phyloP scores from a whole-genome alignment of 1,139 yeast species.

The Candida sojae region DNA sequence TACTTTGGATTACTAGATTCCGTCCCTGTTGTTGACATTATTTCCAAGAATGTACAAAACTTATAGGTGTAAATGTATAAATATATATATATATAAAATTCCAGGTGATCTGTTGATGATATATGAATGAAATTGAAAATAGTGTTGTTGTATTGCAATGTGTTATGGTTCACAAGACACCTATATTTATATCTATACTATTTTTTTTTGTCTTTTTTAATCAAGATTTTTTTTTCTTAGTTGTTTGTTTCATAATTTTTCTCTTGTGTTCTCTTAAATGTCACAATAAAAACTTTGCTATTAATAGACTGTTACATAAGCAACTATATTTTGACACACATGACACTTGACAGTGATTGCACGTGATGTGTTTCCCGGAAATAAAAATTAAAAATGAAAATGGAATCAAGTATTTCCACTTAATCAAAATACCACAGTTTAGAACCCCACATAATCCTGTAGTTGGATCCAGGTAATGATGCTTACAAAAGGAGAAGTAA shows the following conservation, averaged over 20 bases:
- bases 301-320: background rate
- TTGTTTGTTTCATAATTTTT: conserved; percentile 1
- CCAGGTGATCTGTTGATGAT: background rate
- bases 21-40: background rate
- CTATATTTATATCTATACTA: background rate
- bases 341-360: background rate
- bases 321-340: background rate
- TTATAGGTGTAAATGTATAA: background rate
- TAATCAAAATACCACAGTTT: no score
- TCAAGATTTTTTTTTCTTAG: background rate
- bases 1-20: background rate
- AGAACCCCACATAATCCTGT: no score
- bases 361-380: no score
- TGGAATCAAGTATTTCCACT: no score
- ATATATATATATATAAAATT: no score
- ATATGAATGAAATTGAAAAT: background rate
- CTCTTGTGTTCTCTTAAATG: background rate
- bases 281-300: background rate
- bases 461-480: no score
- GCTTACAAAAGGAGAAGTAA: no score
- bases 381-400: no score
- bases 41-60: background rate
- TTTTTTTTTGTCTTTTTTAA: background rate
- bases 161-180: conserved; percentile 1
- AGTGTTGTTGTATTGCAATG: background rate